These are phyloP conservation scores for Stromatinia cepivora DNA, from an alignment of 2,329 filamentous ascomycete species.

Conservation along the genomic window DNA sequence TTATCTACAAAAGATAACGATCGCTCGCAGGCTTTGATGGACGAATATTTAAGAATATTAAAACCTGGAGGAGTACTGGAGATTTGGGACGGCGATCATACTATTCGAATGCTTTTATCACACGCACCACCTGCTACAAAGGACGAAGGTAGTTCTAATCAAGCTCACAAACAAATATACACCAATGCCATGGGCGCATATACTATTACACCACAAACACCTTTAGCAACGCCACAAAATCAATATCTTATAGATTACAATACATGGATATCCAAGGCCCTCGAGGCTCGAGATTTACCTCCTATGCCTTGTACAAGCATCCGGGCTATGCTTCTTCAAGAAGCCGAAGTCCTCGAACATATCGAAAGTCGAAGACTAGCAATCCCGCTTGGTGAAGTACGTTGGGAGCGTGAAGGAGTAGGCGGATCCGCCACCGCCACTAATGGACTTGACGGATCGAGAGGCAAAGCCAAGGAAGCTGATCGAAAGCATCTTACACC, in stretches of 20 bases:
- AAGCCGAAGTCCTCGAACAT: conserved; percentile 69
- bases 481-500: conserved; percentile 42
- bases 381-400: conserved; percentile 80
- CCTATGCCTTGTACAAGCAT: conserved; percentile 78
- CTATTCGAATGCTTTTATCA: conserved; percentile 78
- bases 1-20: conserved; percentile 51
- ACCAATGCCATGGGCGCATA: conserved; percentile 76
- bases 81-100: conserved; percentile 86
- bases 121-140: conserved; percentile 58
- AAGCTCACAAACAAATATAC: conserved; percentile 61
- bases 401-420: conserved; percentile 80
- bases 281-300: conserved; percentile 69
- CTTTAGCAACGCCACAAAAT: conserved; percentile 78
- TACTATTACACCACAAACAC: conserved; percentile 77
- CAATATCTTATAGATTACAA: conserved; percentile 82
- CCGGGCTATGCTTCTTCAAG: conserved; percentile 75
- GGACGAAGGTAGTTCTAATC: conserved; percentile 43
- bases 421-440: conserved; percentile 61
- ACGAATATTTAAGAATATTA: conserved; percentile 76
- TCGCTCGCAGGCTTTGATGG: conserved; percentile 56
- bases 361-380: conserved; percentile 75
- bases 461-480: conserved; percentile 38
- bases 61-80: conserved; percentile 78
- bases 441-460: conserved; percentile 51
- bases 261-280: conserved; percentile 72